These are phyloP conservation scores for Rutidosis leptorrhynchoides DNA, from an alignment of 129 eudicot genomes.

Conservation along the genomic window DNA sequence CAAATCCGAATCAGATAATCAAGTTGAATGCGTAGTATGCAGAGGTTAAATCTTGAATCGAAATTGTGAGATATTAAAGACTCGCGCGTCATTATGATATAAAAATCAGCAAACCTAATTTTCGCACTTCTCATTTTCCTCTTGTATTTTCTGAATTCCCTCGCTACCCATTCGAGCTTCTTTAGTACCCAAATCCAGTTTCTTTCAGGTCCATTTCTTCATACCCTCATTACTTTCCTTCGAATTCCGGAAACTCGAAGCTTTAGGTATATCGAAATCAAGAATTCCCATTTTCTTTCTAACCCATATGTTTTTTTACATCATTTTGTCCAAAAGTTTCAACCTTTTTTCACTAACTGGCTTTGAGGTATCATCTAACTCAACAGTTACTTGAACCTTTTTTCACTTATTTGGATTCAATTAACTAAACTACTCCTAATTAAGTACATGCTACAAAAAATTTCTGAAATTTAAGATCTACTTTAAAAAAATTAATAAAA, in stretches of 20 bases:
- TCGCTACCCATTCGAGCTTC: not conserved
- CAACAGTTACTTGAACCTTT: conserved; percentile 23
- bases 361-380: conserved; percentile 18
- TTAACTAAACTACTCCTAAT: too few species aligned
- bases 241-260: not conserved
- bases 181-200: not conserved
- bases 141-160: not conserved
- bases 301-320: conserved; percentile 25
- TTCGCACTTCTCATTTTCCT: conserved; percentile 59
- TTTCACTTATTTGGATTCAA: too few species aligned
- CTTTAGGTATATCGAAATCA: not conserved
- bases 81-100: conserved; percentile 73
- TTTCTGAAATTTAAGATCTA: too few species aligned
- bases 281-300: conserved; percentile 32
- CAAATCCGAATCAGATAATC: too few species aligned
- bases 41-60: too few species aligned
- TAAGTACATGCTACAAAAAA: too few species aligned
- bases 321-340: conserved; percentile 24
- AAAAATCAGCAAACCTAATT: conserved; percentile 81
- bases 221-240: not conserved
- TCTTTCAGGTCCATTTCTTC: conserved; percentile 24
- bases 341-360: conserved; percentile 3
- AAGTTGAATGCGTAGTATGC: too few species aligned
- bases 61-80: too few species aligned
- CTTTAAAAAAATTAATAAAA: too few species aligned